These are phyloP conservation scores for Cadophora sp. DNA, from an alignment of 2,329 filamentous ascomycete species.

Conservation along the genomic window DNA sequence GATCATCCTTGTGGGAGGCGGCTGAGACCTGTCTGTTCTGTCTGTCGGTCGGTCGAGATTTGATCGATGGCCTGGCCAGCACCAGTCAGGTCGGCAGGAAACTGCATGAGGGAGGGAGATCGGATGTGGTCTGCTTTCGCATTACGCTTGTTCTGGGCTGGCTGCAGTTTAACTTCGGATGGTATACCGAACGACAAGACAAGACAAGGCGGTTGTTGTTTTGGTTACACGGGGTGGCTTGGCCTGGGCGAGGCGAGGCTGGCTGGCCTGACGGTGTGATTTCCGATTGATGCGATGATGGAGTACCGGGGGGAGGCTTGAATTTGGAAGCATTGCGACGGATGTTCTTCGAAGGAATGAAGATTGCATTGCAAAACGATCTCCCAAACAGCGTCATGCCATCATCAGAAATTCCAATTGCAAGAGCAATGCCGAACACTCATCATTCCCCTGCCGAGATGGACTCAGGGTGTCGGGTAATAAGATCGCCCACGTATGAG, in stretches of 20 bases:
- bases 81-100: neutral
- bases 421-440: slow-evolving; percentile 6
- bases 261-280: neutral
- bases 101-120: slow-evolving; percentile 12
- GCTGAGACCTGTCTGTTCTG: slow-evolving; percentile 16
- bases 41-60: neutral
- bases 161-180: slow-evolving; percentile 8
- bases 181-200: slow-evolving; percentile 1
- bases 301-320: neutral
- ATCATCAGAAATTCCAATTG: slow-evolving; percentile 7
- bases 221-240: slow-evolving; percentile 2
- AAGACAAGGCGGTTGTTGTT: slow-evolving; percentile 2
- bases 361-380: slow-evolving; percentile 15
- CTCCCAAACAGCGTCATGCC: slow-evolving; percentile 16
- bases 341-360: slow-evolving; percentile 10
- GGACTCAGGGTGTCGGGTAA: neutral
- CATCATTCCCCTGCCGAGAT: neutral
- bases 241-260: too few relatives aligned
- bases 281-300: slow-evolving; percentile 12
- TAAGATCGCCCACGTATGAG: slow-evolving; percentile 13
- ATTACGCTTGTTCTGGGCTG: neutral
- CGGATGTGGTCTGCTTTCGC: neutral
- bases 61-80: neutral
- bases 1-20: slow-evolving; percentile 21
- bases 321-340: slow-evolving; percentile 4